These are phyloP conservation scores for Aspergillus taichungensis DNA, from an alignment of 495 filamentous ascomycete species.

Conservation along the genomic window DNA sequence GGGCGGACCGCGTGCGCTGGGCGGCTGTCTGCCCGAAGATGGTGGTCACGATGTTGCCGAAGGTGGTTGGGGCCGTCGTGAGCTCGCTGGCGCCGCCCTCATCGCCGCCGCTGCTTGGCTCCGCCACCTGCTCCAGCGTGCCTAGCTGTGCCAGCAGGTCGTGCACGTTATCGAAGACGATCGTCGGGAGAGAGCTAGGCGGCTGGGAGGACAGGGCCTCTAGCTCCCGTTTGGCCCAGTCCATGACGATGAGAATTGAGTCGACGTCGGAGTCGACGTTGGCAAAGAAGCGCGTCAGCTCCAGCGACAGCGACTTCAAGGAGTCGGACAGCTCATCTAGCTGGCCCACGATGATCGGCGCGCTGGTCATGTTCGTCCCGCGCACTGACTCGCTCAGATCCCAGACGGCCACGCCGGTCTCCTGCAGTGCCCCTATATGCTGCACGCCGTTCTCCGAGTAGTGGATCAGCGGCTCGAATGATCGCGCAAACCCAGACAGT, in stretches of 20 bases:
- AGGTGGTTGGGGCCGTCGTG: slow-evolving; percentile 46
- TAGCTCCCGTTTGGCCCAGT: slow-evolving; percentile 84
- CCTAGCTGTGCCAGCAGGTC: slow-evolving; percentile 59
- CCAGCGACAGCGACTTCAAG: slow-evolving; percentile 69
- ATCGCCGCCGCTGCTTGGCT: slow-evolving; percentile 6
- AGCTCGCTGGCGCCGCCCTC: slow-evolving; percentile 35
- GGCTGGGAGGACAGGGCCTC: slow-evolving; percentile 44
- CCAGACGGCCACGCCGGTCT: slow-evolving; percentile 85
- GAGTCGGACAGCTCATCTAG: slow-evolving; percentile 76
- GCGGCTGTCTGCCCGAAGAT: slow-evolving; percentile 71
- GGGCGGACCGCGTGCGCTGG: slow-evolving; percentile 68
- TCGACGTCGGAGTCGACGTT: slow-evolving; percentile 90
- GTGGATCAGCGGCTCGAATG: slow-evolving; percentile 85
- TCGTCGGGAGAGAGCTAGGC: slow-evolving; percentile 47
- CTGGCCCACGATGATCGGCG: slow-evolving; percentile 72
- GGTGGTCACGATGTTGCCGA: slow-evolving; percentile 56
- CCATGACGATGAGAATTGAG: slow-evolving; percentile 85
- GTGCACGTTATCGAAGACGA: slow-evolving; percentile 72
- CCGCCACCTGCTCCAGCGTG: slow-evolving; percentile 46
- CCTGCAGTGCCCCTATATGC: slow-evolving; percentile 77
- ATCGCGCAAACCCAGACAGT: slow-evolving; percentile 75
- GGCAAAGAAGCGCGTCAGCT: slow-evolving; percentile 81
- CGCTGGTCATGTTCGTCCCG: slow-evolving; percentile 80
- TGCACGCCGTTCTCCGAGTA: slow-evolving; percentile 81
- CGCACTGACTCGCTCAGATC: slow-evolving; percentile 83